Conservation (phyloP, 2,329 filamentous ascomycete genomes). For the Truncatella angustata region DNA sequence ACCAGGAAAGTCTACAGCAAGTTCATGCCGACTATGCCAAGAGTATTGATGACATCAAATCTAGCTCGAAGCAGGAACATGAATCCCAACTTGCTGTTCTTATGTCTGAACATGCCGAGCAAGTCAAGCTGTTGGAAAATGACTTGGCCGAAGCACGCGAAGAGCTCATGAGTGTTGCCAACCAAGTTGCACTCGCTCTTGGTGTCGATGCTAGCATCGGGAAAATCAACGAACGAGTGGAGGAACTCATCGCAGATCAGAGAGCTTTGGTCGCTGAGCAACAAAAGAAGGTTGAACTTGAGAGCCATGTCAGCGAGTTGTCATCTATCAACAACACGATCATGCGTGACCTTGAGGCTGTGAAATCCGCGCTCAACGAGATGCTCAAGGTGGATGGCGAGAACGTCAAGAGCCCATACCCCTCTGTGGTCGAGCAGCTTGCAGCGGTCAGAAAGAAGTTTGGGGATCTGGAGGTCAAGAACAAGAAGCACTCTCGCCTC, state of each 20-base stretch:
- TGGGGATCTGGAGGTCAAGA: conserved; percentile 60
- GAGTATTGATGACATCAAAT: conserved; percentile 48
- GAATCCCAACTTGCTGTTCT: conserved; percentile 58
- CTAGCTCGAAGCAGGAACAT: conserved; percentile 51
- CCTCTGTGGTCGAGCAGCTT: conserved; percentile 54
- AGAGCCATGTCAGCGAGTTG: conserved; percentile 54
- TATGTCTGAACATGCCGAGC: conserved; percentile 58
- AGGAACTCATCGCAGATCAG: conserved; percentile 55
- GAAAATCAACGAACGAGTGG: conserved; percentile 62
- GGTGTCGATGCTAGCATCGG: conserved; percentile 66
- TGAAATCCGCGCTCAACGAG: conserved; percentile 52
- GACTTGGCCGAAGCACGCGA: conserved; percentile 66
- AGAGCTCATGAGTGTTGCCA: conserved; percentile 62
- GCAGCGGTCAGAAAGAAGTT: conserved; percentile 66
- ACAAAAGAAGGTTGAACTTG: conserved; percentile 55
- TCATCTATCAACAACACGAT: conserved; percentile 57
- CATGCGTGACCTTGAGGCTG: conserved; percentile 60
- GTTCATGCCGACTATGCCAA: conserved; percentile 49
- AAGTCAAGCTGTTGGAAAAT: conserved; percentile 53
- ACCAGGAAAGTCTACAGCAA: conserved; percentile 50
- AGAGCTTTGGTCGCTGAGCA: conserved; percentile 59
- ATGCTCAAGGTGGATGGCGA: conserved; percentile 52
- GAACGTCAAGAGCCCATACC: conserved; percentile 39
- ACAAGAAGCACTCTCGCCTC: conserved; percentile 87
- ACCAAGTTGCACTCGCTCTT: conserved; percentile 59